A percentile compares a stretch with the other conserved stretches of the same genome.
phyloP scores from a whole-genome alignment of 164 flowering plant genomes.

The Annona squamosa region DNA sequence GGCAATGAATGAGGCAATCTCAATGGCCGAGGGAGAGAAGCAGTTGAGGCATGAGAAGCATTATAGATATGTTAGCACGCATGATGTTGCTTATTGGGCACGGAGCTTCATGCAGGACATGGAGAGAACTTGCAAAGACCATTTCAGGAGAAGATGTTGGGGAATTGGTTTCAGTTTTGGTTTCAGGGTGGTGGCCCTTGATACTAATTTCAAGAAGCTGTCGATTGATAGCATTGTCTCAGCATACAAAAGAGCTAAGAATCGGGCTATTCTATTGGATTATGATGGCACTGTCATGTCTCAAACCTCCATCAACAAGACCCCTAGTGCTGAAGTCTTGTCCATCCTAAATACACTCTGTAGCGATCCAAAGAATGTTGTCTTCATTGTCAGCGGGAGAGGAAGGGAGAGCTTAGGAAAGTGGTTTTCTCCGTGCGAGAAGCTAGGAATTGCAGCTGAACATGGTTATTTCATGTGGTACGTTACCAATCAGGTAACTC shows the following conservation, averaged over 20 bases:
- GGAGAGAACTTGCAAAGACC: constrained; percentile 67
- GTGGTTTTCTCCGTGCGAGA: constrained; percentile 72
- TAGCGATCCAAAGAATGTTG: constrained; percentile 44
- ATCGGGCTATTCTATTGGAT: constrained; percentile 57
- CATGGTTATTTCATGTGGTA: constrained; percentile 76
- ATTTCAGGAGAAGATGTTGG: constrained; percentile 62
- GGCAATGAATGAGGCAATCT: constrained; percentile 63
- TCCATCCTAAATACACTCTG: constrained; percentile 51
- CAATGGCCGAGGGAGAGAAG: constrained; percentile 61
- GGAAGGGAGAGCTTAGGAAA: constrained; percentile 55
- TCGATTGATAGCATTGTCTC: constrained; percentile 52
- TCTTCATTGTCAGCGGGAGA: constrained; percentile 73
- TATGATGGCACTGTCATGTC: constrained; percentile 84
- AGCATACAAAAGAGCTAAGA: constrained; percentile 44
- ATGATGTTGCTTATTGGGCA: constrained; percentile 76
- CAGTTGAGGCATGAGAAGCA: constrained; percentile 81
- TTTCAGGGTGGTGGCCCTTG: constrained; percentile 71
- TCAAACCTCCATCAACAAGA: constrained; percentile 56
- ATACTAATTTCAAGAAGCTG: constrained; percentile 60
- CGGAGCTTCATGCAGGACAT: constrained; percentile 69
- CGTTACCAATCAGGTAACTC: not conserved
- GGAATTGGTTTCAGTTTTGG: constrained; percentile 73
- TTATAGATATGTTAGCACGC: constrained; percentile 63
- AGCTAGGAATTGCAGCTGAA: constrained; percentile 77
- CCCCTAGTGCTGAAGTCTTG: constrained; percentile 51